Evolutionary conservation across 495 filamentous ascomycete species (phyloP), one percentile per base, ranked within the genome.

Genomic region (Neurospora sp.): DNA sequence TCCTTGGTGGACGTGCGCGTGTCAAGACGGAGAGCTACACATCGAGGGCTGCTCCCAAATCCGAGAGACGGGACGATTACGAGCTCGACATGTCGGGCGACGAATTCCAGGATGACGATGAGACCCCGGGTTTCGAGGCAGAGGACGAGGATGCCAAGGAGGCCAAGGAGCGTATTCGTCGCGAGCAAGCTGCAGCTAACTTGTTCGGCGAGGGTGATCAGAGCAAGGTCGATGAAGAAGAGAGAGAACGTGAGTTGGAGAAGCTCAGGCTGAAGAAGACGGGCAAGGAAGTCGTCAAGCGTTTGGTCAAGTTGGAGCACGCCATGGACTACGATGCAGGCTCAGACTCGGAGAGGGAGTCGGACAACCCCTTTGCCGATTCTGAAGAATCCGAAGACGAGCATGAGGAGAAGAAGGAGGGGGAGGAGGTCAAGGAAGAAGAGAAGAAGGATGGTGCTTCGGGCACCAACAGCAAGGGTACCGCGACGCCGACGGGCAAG

Each of bases 91-190:
- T 91, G 72, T 89, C 89, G 31, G 86, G 82, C 27, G 80, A 81
- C 39, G 81, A 81, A 72, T 81, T 81, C 62, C 81, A 82, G 73
- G 81, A 98, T 77, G 96, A 99, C 78, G 96, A 99, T 78, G 96
- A 98, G 78, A 88, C 90, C 66, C 91, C 93, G 14, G 84, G 85
- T 71, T 87, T 96, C 54, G 93, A 96, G 78, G 90, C 90, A 72
- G 92, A 94, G 69, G 93, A 97, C 71, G 93, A 96, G 74, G 94
- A 97, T 54, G 84, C 89, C 1, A 98, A 97, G 79, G 92, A 93
- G n/a, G 89, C 94, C 4, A 91, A 95, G 76, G 90, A 91, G 71
- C 87, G 90, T 74, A 91, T 98, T 74, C 96, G 94, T 74, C 89
- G 92, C 42, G 94, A 99, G 77, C 93, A 96, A 76, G 84, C 94